These are phyloP conservation scores for Plectosphaerella plurivora DNA, from an alignment of 2,329 filamentous ascomycete genomes.

Conservation along the genomic window DNA sequence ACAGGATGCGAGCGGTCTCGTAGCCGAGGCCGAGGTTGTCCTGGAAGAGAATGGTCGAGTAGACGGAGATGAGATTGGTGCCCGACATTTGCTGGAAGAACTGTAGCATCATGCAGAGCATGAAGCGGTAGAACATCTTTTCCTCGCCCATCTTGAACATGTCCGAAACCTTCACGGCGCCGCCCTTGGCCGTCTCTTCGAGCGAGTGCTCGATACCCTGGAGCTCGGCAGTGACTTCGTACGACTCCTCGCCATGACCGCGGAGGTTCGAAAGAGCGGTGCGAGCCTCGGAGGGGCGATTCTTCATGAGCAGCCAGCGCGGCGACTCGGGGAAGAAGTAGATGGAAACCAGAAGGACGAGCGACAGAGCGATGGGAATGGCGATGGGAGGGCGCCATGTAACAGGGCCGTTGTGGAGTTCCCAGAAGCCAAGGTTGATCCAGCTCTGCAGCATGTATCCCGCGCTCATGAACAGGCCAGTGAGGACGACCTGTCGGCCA, in stretches of 20 bases:
- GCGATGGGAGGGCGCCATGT: constrained; percentile 29
- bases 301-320: constrained; percentile 29
- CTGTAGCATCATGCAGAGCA: constrained; percentile 23
- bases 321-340: constrained; percentile 30
- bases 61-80: constrained; percentile 43
- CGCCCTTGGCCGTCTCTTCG: constrained; percentile 31
- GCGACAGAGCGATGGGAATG: constrained; percentile 24
- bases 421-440: constrained; percentile 40
- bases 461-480: constrained; percentile 15
- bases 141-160: constrained; percentile 45
- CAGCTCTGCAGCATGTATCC: constrained; percentile 33
- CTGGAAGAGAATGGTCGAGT: constrained; percentile 34
- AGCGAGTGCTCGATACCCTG: constrained; percentile 43
- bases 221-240: constrained; percentile 35
- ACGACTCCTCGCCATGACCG: constrained; percentile 28
- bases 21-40: constrained; percentile 32
- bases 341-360: constrained; percentile 25
- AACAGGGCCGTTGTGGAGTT: constrained; percentile 19
- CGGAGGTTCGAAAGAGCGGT: constrained; percentile 31
- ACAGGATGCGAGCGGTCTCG: constrained; percentile 34
- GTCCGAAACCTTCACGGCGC: constrained; percentile 30
- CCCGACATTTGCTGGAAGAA: constrained; percentile 27
- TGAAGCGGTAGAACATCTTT: constrained; percentile 41
- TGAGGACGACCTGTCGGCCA: constrained; percentile 33
- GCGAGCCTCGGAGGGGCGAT: constrained; percentile 24